Evolutionary conservation across 371 early-diverging fungal species (phyloP).

Genomic region (Cokeromyces recurvatus): DNA sequence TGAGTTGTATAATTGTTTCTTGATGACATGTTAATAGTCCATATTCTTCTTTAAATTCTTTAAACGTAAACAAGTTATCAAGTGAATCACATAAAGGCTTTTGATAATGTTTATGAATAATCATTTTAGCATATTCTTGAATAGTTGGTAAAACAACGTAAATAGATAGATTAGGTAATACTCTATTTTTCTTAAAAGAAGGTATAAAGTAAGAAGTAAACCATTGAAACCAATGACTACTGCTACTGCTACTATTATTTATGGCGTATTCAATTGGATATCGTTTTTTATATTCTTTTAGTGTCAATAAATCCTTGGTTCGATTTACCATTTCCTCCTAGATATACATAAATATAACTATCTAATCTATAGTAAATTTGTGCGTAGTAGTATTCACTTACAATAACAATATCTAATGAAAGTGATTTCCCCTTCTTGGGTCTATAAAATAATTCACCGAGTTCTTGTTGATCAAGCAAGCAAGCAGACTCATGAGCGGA

Average conservation of each 20-base stretch:
- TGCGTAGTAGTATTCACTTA: too few species aligned
- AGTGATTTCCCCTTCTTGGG: slow-evolving; percentile 18
- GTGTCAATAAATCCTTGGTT: slow-evolving; percentile 19
- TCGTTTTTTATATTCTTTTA: slow-evolving; percentile 10
- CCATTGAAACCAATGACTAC: slow-evolving; percentile 7
- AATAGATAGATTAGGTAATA: too few species aligned
- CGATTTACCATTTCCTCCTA: slow-evolving; percentile 15
- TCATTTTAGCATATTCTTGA: slow-evolving; percentile 17
- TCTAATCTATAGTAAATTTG: too few species aligned
- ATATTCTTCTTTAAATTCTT: slow-evolving; percentile 27
- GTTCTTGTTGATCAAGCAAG: slow-evolving; percentile 7
- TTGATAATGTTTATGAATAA: slow-evolving; percentile 4
- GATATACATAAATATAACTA: too few species aligned
- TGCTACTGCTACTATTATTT: not conserved
- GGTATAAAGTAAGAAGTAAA: too few species aligned
- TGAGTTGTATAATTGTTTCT: slow-evolving; percentile 7
- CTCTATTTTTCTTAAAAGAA: too few species aligned
- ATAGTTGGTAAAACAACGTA: slow-evolving; percentile 32
- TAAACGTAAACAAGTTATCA: slow-evolving; percentile 25
- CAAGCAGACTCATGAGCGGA: slow-evolving; percentile 10
- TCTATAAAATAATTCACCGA: slow-evolving; percentile 15
- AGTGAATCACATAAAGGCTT: slow-evolving; percentile 13
- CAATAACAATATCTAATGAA: slow-evolving; percentile 13
- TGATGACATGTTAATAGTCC: slow-evolving; percentile 4
- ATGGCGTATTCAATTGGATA: slow-evolving; percentile 5